A percentile compares a stretch with the other conserved stretches of the same genome.
These are phyloP conservation scores for Protomyces macrosporus DNA, from an alignment of 1,139 yeast species.

Conservation along the genomic window DNA sequence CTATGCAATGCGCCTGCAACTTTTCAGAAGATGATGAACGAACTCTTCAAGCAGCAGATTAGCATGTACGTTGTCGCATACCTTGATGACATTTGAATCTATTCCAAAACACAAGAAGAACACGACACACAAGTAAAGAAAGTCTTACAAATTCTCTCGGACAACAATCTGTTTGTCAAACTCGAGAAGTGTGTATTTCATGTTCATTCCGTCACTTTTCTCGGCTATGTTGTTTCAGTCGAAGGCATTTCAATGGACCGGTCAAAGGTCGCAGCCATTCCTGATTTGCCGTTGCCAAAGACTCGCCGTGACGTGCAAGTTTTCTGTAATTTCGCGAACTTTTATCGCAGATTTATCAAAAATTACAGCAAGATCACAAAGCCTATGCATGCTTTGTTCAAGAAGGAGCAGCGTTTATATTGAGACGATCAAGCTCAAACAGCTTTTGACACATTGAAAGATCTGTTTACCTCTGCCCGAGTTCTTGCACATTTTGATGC, in stretches of 20 bases:
- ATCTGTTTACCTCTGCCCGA: conserved; percentile 2
- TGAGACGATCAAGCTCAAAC: too few relatives aligned
- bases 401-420: too few relatives aligned
- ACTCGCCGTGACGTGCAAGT: background rate
- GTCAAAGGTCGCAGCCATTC: background rate
- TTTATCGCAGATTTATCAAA: background rate
- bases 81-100: conserved; percentile 37
- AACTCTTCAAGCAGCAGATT: conserved; percentile 26
- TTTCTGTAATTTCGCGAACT: background rate
- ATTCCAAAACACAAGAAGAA: conserved; percentile 29
- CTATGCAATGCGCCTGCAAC: conserved; percentile 33
- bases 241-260: background rate
- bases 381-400: too few relatives aligned
- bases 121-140: conserved; percentile 32
- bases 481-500: conserved; percentile 3
- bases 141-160: background rate
- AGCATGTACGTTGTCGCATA: conserved; percentile 33
- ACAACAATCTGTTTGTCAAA: too few relatives aligned
- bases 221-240: background rate
- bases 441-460: background rate
- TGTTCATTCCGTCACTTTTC: background rate
- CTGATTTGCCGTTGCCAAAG: background rate
- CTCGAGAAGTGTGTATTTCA: too few relatives aligned
- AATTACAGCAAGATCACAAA: background rate
- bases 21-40: conserved; percentile 32